phyloP scores from a whole-genome alignment of 352 stramenopile species.

The Phytophthora nicotianae region DNA sequence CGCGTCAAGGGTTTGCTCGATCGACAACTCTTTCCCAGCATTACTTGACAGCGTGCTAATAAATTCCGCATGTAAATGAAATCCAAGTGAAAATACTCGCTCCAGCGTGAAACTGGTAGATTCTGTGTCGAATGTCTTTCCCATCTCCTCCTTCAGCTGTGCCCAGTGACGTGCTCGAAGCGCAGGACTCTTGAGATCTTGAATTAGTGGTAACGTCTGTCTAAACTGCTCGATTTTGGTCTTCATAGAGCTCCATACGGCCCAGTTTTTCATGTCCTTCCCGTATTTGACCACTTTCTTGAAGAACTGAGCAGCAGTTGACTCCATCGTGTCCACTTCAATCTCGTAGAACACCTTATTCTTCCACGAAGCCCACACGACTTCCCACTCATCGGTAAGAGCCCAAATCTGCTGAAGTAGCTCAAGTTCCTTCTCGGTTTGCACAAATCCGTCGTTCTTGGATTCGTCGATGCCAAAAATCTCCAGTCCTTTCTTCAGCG shows the following conservation, averaged over 20 bases:
- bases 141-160: slow-evolving; percentile 89
- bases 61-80: slow-evolving; percentile 90
- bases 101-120: slow-evolving; percentile 83
- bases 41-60: slow-evolving; percentile 92
- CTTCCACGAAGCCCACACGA: slow-evolving; percentile 92
- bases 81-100: slow-evolving; percentile 86
- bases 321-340: slow-evolving; percentile 93
- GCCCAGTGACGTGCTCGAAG: slow-evolving; percentile 90
- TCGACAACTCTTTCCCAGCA: slow-evolving; percentile 92
- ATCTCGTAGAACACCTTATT: slow-evolving; percentile 92
- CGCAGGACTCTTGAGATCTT: slow-evolving; percentile 92
- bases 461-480: slow-evolving; percentile 93
- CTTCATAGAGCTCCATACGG: slow-evolving; percentile 91
- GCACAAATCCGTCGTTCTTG: slow-evolving; percentile 84
- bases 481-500: slow-evolving; percentile 90
- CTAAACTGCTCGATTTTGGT: slow-evolving; percentile 94
- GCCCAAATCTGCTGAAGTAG: slow-evolving; percentile 91
- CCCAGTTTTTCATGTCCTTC: slow-evolving; percentile 94
- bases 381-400: slow-evolving; percentile 88
- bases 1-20: slow-evolving; percentile 88
- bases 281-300: slow-evolving; percentile 94
- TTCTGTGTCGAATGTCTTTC: slow-evolving; percentile 82
- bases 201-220: slow-evolving; percentile 92
- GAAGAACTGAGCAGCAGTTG: slow-evolving; percentile 86
- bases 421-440: slow-evolving; percentile 91